Evolutionary conservation across 2,329 filamentous ascomycete genomes (phyloP).

Genomic region (Stagonosporopsis cucurbitacearum): DNA sequence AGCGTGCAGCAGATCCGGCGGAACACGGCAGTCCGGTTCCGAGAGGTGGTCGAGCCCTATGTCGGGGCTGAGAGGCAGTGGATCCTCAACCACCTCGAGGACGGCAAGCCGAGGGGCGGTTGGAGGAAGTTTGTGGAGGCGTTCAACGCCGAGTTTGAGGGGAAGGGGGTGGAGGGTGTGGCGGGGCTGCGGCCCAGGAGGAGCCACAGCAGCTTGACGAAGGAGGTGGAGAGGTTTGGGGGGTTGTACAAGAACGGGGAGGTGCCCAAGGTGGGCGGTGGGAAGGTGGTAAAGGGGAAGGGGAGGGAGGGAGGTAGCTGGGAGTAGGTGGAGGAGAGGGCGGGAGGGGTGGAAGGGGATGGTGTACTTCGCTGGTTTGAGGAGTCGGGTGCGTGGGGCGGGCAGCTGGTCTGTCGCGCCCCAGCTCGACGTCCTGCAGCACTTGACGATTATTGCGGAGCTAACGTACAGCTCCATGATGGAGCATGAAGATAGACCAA

Average conservation of each 20-base stretch:
- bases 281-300: not conserved
- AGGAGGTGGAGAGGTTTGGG: conserved; percentile 40
- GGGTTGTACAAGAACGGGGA: conserved; percentile 29
- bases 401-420: conserved; percentile 1
- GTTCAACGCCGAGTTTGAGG: conserved; percentile 35
- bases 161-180: conserved; percentile 16
- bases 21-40: conserved; percentile 35
- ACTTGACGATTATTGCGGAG: too few species aligned
- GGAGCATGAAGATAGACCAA: not conserved
- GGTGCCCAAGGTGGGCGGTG: conserved; percentile 17
- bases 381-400: not conserved
- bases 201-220: conserved; percentile 33
- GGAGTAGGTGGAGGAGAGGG: not conserved
- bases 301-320: not conserved
- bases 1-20: conserved; percentile 42
- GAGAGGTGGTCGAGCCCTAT: conserved; percentile 32
- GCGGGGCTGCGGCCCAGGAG: conserved; percentile 21
- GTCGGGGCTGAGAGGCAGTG: conserved; percentile 31
- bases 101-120: conserved; percentile 30
- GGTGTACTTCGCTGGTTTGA: not conserved
- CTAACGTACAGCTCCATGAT: not conserved
- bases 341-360: not conserved
- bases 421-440: too few species aligned
- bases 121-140: conserved; percentile 34
- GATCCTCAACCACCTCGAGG: conserved; percentile 29